Evolutionary conservation across 2,329 filamentous ascomycete species (phyloP).

Genomic region (Epichloe baconii): DNA sequence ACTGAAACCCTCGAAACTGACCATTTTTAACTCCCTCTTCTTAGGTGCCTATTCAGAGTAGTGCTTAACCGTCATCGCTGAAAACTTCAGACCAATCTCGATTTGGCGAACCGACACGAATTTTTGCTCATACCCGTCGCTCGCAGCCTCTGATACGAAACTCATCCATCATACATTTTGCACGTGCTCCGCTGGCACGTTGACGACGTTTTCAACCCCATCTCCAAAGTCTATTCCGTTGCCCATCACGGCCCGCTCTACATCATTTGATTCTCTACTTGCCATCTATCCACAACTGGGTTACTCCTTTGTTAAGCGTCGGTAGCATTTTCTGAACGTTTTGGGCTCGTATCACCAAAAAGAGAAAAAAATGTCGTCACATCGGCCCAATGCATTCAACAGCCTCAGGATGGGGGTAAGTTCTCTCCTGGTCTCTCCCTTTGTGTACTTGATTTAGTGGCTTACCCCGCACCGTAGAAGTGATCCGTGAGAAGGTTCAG

Average conservation of each 20-base stretch:
- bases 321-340: slow-evolving; percentile 15
- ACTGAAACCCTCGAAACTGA: neutral
- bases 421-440: slow-evolving; percentile 7
- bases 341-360: slow-evolving; percentile 12
- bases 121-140: neutral
- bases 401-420: slow-evolving; percentile 93
- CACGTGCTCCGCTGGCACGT: neutral
- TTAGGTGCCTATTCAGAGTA: slow-evolving; percentile 1
- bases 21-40: neutral
- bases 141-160: neutral
- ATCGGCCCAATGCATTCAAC: slow-evolving; percentile 78
- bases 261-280: slow-evolving; percentile 15
- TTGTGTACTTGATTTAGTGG: slow-evolving; percentile 6
- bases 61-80: neutral
- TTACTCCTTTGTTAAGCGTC: slow-evolving; percentile 12
- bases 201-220: neutral
- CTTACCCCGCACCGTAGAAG: slow-evolving; percentile 47
- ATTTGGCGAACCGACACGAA: slow-evolving; percentile 1
- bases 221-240: slow-evolving; percentile 9
- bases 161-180: neutral
- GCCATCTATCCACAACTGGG: slow-evolving; percentile 14
- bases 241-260: slow-evolving; percentile 25
- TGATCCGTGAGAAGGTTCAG: slow-evolving; percentile 97
- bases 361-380: slow-evolving; percentile 60
- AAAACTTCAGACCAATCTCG: slow-evolving; percentile 1